phyloP scores from a whole-genome alignment of 1,284 basidiomycete species.

The Agaricales sp. region DNA sequence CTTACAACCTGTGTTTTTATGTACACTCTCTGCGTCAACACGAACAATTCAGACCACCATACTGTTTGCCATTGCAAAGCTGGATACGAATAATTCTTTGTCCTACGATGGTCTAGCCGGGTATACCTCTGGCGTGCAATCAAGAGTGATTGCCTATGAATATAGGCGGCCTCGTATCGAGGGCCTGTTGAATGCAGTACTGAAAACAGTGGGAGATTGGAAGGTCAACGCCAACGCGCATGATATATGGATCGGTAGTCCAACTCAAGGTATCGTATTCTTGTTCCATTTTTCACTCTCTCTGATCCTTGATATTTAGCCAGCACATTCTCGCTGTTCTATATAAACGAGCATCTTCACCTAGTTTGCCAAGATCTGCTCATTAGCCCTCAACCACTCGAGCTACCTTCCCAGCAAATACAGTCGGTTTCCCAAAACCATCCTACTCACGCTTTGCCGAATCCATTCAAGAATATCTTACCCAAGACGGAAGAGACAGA shows the following conservation, averaged over 20 bases:
- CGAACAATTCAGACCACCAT: slow-evolving; percentile 27
- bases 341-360: slow-evolving; percentile 19
- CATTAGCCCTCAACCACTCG: slow-evolving; percentile 16
- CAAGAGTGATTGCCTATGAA: background rate
- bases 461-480: slow-evolving; percentile 49
- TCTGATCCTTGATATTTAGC: slow-evolving; percentile 3
- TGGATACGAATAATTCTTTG: slow-evolving; percentile 26
- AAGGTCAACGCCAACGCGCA: background rate
- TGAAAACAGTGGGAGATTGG: background rate
- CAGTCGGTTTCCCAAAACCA: slow-evolving; percentile 3
- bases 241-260: slow-evolving; percentile 32
- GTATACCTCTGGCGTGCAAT: background rate
- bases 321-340: slow-evolving; percentile 18
- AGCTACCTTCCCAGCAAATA: slow-evolving; percentile 11
- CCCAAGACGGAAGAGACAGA: slow-evolving; percentile 29
- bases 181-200: background rate
- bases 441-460: slow-evolving; percentile 29
- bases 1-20: slow-evolving; percentile 5
- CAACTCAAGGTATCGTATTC: slow-evolving; percentile 31
- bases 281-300: slow-evolving; percentile 2
- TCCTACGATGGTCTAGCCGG: slow-evolving; percentile 17
- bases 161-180: slow-evolving; percentile 2
- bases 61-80: slow-evolving; percentile 33
- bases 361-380: slow-evolving; percentile 23
- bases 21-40: slow-evolving; percentile 4